Conservation (phyloP, 306 rosid species). For the Medicago ruthenica region DNA sequence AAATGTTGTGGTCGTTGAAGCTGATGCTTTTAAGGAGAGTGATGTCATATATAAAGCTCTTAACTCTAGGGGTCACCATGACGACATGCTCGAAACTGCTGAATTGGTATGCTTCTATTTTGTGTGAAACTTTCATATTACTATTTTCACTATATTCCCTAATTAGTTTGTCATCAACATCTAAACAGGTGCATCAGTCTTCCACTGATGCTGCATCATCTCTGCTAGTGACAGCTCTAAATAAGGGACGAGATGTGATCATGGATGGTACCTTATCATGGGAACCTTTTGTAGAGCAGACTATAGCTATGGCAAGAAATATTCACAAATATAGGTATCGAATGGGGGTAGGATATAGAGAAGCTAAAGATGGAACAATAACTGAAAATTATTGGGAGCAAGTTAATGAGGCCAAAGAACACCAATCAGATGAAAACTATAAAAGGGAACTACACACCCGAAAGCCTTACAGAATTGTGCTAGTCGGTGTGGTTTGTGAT, state of each 20-base stretch:
- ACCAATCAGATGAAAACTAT: conserved; percentile 11
- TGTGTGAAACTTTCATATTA: neutral
- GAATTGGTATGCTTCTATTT: conserved; percentile 61
- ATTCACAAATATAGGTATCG: conserved; percentile 75
- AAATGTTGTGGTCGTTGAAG: conserved; percentile 79
- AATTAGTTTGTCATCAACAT: neutral
- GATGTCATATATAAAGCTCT: conserved; percentile 79
- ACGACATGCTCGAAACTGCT: conserved; percentile 83
- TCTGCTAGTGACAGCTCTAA: conserved; percentile 84
- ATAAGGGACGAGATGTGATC: conserved; percentile 89
- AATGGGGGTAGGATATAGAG: conserved; percentile 90
- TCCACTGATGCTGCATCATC: conserved; percentile 93
- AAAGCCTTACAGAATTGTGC: conserved; percentile 81
- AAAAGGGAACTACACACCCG: conserved; percentile 31
- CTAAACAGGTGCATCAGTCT: conserved; percentile 75
- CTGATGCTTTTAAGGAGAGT: conserved; percentile 93
- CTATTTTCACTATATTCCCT: conserved; percentile 1
- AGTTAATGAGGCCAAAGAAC: conserved; percentile 50
- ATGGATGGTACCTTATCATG: conserved; percentile 93
- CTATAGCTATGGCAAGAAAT: conserved; percentile 78
- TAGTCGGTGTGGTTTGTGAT: conserved; percentile 96
- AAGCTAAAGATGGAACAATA: conserved; percentile 62
- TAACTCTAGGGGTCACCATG: conserved; percentile 72
- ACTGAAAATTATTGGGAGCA: conserved; percentile 91
- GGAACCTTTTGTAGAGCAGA: conserved; percentile 87